Conservation (phyloP, 169 alveolate species). For the Theileria sp. region DNA sequence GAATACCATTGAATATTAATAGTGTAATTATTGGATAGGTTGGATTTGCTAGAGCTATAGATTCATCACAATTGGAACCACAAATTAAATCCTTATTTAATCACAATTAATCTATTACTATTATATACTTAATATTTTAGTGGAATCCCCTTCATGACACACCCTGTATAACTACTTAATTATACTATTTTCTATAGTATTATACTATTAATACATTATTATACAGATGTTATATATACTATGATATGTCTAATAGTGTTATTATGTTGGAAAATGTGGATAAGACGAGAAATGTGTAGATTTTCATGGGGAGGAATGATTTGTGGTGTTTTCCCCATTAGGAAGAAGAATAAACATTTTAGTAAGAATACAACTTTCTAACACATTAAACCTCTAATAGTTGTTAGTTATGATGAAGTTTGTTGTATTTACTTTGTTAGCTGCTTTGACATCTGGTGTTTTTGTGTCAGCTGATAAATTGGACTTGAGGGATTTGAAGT, state of each 20-base stretch:
- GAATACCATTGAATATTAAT: too few relatives aligned
- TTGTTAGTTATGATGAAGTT: not conserved
- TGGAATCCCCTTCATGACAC: too few relatives aligned
- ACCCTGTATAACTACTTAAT: too few relatives aligned
- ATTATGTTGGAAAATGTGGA: too few relatives aligned
- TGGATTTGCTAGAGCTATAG: slow-evolving; percentile 67
- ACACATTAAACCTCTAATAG: not conserved
- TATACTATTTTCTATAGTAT: too few relatives aligned
- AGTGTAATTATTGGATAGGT: slow-evolving; percentile 41
- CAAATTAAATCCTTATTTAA: slow-evolving; percentile 26
- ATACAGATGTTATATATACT: too few relatives aligned
- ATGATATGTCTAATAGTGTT: too few relatives aligned
- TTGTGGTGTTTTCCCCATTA: too few relatives aligned
- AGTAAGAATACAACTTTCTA: not conserved
- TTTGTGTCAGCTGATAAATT: not conserved
- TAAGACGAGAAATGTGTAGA: too few relatives aligned
- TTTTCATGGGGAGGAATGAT: too few relatives aligned
- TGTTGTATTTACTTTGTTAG: not conserved
- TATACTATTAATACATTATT: too few relatives aligned
- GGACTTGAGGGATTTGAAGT: not conserved
- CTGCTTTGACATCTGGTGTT: not conserved
- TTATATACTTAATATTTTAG: too few relatives aligned
- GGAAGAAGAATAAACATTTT: not conserved
- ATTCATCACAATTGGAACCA: slow-evolving; percentile 33
- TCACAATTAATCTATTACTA: not conserved